phyloP scores from a whole-genome alignment of 768 basidiomycete genomes.

The Ramaria sp. region DNA sequence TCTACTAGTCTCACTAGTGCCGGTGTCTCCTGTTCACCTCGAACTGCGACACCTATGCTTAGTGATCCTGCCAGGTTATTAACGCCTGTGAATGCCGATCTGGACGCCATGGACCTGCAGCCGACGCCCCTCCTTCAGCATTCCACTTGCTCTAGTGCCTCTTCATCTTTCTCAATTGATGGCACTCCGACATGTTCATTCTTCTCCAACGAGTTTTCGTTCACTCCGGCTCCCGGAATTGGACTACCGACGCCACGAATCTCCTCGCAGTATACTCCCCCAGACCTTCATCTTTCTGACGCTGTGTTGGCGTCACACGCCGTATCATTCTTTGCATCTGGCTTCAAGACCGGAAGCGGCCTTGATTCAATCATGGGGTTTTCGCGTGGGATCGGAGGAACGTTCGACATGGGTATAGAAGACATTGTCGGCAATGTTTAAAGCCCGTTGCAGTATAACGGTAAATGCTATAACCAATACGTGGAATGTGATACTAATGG shows the following conservation, averaged over 20 bases:
- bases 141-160: background rate
- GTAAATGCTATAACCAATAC: background rate
- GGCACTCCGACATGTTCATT: slow-evolving; percentile 3
- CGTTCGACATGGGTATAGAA: slow-evolving; percentile 6
- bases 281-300: background rate
- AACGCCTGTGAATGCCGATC: slow-evolving; percentile 6
- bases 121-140: slow-evolving; percentile 2
- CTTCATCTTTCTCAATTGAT: background rate
- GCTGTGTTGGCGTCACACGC: background rate
- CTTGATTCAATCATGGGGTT: slow-evolving; percentile 1
- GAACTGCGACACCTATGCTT: background rate
- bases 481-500: background rate
- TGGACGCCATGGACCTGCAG: slow-evolving; percentile 5
- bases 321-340: background rate
- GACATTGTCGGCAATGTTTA: background rate
- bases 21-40: background rate
- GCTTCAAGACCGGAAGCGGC: background rate
- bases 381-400: slow-evolving; percentile 4
- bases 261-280: background rate
- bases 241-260: background rate
- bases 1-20: background rate
- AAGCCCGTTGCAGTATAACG: background rate
- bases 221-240: background rate
- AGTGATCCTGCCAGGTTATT: slow-evolving; percentile 4
- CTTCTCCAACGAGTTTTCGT: slow-evolving; percentile 6